Conservation (phyloP, 768 basidiomycete species). For the Rhodotorula babjevae region DNA sequence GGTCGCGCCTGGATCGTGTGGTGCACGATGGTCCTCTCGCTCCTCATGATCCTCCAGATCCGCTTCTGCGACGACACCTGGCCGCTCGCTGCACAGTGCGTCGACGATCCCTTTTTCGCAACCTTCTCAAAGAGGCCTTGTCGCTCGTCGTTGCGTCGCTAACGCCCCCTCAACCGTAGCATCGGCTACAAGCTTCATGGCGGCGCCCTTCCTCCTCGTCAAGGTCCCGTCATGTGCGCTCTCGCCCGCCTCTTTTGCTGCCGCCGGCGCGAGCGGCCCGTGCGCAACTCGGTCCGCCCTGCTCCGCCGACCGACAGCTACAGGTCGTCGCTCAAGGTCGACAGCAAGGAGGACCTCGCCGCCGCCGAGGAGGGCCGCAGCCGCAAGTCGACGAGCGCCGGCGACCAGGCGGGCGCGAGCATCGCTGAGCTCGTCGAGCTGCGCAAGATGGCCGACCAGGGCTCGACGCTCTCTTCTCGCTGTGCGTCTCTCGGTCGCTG, state of each 20-base stretch:
- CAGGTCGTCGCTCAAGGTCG: neutral
- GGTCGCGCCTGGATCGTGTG: slow-evolving; percentile 26
- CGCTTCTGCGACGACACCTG: slow-evolving; percentile 11
- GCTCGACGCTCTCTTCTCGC: neutral
- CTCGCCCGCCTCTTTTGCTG: slow-evolving; percentile 1
- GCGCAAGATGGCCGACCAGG: neutral
- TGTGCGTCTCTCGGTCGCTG: neutral
- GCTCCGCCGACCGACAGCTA: too few species aligned
- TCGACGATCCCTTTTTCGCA: too few species aligned
- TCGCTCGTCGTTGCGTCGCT: neutral
- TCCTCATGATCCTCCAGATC: slow-evolving; percentile 23
- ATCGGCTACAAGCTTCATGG: slow-evolving; percentile 11
- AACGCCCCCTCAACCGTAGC: neutral
- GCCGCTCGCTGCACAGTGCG: slow-evolving; percentile 5
- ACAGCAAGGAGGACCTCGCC: neutral
- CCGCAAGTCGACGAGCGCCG: too few species aligned
- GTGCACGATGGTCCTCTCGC: slow-evolving; percentile 6
- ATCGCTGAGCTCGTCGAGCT: neutral
- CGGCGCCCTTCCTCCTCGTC: neutral
- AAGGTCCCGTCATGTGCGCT: neutral
- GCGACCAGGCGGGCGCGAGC: neutral
- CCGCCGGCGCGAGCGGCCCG: neutral
- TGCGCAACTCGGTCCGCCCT: too few species aligned
- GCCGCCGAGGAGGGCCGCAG: neutral
- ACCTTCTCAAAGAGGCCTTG: neutral